Base-by-base conservation (phyloP, 1,284 basidiomycete genomes). In the Boletus hoseneyae region DNA sequence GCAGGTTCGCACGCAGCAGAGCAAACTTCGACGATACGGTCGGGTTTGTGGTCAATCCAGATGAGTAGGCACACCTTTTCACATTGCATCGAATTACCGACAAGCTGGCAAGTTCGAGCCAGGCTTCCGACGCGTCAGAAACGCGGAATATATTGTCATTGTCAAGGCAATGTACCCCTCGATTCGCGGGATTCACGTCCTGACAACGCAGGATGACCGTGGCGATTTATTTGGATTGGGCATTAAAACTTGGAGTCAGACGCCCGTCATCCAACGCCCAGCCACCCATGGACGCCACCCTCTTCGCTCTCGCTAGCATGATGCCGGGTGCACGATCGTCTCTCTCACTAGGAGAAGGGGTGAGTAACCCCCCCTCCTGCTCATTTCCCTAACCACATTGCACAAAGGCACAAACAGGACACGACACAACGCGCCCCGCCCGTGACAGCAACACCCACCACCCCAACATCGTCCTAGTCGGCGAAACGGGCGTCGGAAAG, bases 401-500 rank as follows among this genome's bases (percentile, higher is more conserved):
- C 23, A 35, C 7, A 6, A 6, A 51, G 48, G 13, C 15, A 21
- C 43, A 21, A 27, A 23, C 21, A 15, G n/a, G 15, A 15, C 8
- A 19, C 13, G 21, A 38, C 13, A 3, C 11, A 8, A 30, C 9
- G n/a, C n/a, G 5, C n/a, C n/a, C n/a, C n/a, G n/a, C n/a, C n/a
- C n/a, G n/a, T n/a, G n/a, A n/a, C n/a, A n/a, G n/a, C n/a, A n/a
- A n/a, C 6, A 12, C 13, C 2, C 13, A 10, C 35, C 0, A 15
- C 16, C 9, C 3, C 3, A 52, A 52, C n/a, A n/a, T 52, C 6
- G 30, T 52, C 42, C 27, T 52, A 15, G 41, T 52, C 15, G 43
- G 51, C 13, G 51, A 52, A 19, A 45, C 38, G 3, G 51, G 50
- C 6, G 43, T 32, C 15, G 50, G 51, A 4, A 52, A 52, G 25